These are phyloP conservation scores for Hydrangea macrophylla DNA, from an alignment of 148 eudicot genomes.

Conservation along the genomic window DNA sequence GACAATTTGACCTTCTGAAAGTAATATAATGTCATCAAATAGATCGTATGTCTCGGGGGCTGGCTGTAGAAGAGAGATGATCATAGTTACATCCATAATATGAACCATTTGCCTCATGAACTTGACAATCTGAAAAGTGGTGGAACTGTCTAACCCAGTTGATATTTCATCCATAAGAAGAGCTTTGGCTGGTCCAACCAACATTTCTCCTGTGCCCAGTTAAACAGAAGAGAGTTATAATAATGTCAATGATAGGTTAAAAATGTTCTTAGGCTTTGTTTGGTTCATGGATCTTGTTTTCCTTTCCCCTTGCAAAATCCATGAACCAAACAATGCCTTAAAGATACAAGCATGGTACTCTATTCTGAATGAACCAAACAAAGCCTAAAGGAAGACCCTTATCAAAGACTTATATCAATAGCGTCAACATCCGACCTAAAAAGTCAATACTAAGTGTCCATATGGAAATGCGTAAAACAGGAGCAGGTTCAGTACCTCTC, in stretches of 20 bases:
- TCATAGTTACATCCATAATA: conserved; percentile 60
- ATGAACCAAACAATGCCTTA: not conserved
- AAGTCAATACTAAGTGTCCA: too few relatives aligned
- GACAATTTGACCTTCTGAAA: conserved; percentile 72
- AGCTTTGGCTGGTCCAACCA: conserved; percentile 74
- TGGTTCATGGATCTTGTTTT: too few relatives aligned
- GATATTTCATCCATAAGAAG: conserved; percentile 80
- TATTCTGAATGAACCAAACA: too few relatives aligned
- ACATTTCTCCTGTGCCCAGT: conserved; percentile 66
- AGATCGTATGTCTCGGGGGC: conserved; percentile 72
- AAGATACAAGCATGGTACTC: not conserved
- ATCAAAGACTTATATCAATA: too few relatives aligned
- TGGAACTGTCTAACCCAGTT: conserved; percentile 78
- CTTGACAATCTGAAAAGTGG: conserved; percentile 70
- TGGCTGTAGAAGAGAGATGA: conserved; percentile 77
- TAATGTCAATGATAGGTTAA: too few relatives aligned
- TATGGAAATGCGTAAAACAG: too few relatives aligned
- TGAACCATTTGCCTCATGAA: conserved; percentile 73
- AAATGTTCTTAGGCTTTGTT: too few relatives aligned
- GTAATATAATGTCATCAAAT: conserved; percentile 68
- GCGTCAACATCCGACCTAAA: too few relatives aligned
- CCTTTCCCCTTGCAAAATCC: too few relatives aligned
- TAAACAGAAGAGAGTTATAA: not conserved
- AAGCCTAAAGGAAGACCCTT: too few relatives aligned
- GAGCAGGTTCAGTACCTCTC: too few relatives aligned